A percentile compares a stretch with the other conserved stretches of the same genome.
Evolutionary conservation across 1,284 basidiomycete genomes (phyloP).

Genomic region (Puccinia horiana): DNA sequence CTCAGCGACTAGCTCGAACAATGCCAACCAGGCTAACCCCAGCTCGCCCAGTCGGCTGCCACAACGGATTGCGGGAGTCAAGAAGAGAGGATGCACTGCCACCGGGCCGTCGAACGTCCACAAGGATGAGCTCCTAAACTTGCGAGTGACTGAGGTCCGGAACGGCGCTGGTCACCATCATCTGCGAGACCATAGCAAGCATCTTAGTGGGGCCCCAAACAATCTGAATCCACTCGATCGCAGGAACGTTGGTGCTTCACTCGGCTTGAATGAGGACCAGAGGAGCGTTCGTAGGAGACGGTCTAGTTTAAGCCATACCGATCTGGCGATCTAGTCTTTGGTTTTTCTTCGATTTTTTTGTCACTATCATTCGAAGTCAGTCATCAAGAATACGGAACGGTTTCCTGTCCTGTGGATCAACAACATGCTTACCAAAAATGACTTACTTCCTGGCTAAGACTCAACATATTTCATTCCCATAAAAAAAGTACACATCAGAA

Average conservation of each 20-base stretch:
- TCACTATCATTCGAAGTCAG: no score
- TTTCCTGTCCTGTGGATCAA: no score
- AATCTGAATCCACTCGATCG: slow-evolving; percentile 15
- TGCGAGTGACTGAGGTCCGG: neutral
- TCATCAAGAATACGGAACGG: no score
- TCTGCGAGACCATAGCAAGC: slow-evolving; percentile 1
- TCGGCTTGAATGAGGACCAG: slow-evolving; percentile 18
- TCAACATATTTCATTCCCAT: neutral
- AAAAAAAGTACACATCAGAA: no score
- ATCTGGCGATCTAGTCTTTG: slow-evolving; percentile 22
- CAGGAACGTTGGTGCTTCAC: slow-evolving; percentile 7
- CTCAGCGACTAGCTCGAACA: slow-evolving; percentile 37
- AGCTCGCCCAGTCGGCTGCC: slow-evolving; percentile 17
- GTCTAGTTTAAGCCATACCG: slow-evolving; percentile 26
- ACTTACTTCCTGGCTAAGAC: no score
- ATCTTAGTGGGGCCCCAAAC: neutral
- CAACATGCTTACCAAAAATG: no score
- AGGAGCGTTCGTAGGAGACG: slow-evolving; percentile 34
- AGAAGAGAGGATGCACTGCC: slow-evolving; percentile 35
- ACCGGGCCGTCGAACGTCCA: slow-evolving; percentile 5
- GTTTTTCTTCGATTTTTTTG: neutral
- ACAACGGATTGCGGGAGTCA: slow-evolving; percentile 9
- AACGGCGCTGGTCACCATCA: slow-evolving; percentile 23
- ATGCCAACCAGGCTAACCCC: neutral
- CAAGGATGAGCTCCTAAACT: slow-evolving; percentile 28